Evolutionary conservation across 768 basidiomycete genomes (phyloP).

Genomic region (Agrocybe chaxingu): DNA sequence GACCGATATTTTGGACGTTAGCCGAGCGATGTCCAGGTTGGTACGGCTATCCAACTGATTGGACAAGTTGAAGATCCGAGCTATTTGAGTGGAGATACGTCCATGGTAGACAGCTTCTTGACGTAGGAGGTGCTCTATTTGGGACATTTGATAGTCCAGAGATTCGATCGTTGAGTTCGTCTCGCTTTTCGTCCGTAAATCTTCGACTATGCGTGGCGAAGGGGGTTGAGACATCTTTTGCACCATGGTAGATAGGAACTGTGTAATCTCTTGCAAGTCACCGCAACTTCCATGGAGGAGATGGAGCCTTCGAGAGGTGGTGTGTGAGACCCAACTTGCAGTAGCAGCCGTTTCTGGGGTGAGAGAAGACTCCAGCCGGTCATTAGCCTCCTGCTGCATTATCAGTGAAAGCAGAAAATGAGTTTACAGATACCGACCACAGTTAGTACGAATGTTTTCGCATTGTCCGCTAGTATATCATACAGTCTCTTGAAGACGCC

Average conservation of each 20-base stretch:
- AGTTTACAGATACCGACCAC: not conserved
- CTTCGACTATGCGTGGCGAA: no score
- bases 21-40: slow-evolving; percentile 5
- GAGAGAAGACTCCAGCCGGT: no score
- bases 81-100: slow-evolving; percentile 1
- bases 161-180: not conserved
- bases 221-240: no score
- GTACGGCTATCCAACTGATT: slow-evolving; percentile 2
- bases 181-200: no score
- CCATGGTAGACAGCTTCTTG: not conserved
- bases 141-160: not conserved
- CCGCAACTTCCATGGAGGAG: no score
- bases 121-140: not conserved
- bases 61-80: slow-evolving; percentile 2
- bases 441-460: not conserved
- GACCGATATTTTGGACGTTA: slow-evolving; percentile 6
- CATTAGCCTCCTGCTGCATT: no score
- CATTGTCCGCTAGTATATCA: not conserved
- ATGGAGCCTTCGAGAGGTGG: no score
- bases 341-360: no score
- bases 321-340: no score
- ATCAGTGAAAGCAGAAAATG: no score
- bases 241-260: no score
- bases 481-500: not conserved
- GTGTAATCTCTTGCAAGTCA: no score